Conservation (phyloP, 768 basidiomycete species). For the Lyophyllum atratum region DNA sequence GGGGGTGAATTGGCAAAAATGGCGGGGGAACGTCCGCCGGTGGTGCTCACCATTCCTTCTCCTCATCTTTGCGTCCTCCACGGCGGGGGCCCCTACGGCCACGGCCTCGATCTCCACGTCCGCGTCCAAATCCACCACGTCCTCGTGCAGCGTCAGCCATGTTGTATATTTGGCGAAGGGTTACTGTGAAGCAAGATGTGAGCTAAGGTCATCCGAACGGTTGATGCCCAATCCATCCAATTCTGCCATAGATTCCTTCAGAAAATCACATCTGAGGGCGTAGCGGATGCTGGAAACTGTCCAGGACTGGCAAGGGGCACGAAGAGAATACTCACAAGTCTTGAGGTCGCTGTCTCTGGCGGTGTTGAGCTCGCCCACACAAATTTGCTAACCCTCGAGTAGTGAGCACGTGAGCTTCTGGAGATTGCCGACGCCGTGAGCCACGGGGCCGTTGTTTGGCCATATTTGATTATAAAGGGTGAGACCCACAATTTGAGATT, state of each 20-base stretch:
- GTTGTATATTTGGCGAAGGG: conserved; percentile 29
- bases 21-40: not conserved
- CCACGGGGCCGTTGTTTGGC: conserved; percentile 8
- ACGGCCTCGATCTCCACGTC: conserved; percentile 89
- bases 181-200: conserved; percentile 19
- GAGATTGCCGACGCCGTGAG: conserved; percentile 13
- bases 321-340: conserved; percentile 36
- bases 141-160: conserved; percentile 84
- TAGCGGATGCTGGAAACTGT: conserved; percentile 7
- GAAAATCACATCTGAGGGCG: conserved; percentile 11
- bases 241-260: not conserved
- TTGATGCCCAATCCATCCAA: conserved; percentile 52
- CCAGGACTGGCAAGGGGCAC: not conserved
- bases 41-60: conserved; percentile 92
- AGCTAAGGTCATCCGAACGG: conserved; percentile 43
- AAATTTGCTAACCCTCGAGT: conserved; percentile 13
- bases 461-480: conserved; percentile 15
- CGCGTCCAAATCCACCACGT: conserved; percentile 80
- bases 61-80: conserved; percentile 98
- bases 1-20: conserved; percentile 5
- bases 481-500: conserved; percentile 6
- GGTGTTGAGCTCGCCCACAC: conserved; percentile 30
- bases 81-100: conserved; percentile 90
- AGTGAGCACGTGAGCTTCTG: conserved; percentile 14
- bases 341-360: conserved; percentile 40